Percentiles rank a stretch among this genome's conserved stretches.
These are phyloP conservation scores for Pseudozyma flocculosa DNA, from an alignment of 1,284 basidiomycete species.

Conservation along the genomic window DNA sequence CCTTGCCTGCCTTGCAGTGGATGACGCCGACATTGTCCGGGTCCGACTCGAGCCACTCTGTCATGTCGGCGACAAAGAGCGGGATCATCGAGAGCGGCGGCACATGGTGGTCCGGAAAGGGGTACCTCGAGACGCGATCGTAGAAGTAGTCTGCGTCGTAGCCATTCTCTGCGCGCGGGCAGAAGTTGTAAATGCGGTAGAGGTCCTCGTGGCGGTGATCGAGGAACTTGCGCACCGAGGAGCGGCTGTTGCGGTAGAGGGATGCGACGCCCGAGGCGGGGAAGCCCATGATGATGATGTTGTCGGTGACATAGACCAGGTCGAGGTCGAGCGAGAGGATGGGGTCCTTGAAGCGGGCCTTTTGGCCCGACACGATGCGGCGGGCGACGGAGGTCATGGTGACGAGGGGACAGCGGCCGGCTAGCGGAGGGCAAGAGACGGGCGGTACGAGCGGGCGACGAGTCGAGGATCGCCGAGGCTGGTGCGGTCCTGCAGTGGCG, in stretches of 20 bases:
- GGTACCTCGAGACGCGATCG: slow-evolving; percentile 73
- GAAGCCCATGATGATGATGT: slow-evolving; percentile 78
- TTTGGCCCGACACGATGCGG: slow-evolving; percentile 64
- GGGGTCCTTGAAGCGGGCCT: slow-evolving; percentile 74
- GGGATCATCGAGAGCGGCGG: slow-evolving; percentile 79
- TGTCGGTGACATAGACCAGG: slow-evolving; percentile 71
- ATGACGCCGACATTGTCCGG: slow-evolving; percentile 74
- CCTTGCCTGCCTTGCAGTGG: slow-evolving; percentile 71
- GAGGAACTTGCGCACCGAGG: slow-evolving; percentile 76
- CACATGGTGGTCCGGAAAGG: slow-evolving; percentile 74
- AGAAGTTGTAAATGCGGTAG: slow-evolving; percentile 82
- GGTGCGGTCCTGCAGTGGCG: no score
- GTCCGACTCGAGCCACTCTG: slow-evolving; percentile 72
- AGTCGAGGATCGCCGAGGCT: no score
- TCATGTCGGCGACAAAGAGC: slow-evolving; percentile 75
- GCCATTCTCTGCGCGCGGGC: slow-evolving; percentile 59
- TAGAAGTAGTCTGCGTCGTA: slow-evolving; percentile 61
- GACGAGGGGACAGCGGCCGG: no score
- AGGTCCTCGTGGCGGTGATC: slow-evolving; percentile 72
- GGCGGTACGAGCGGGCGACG: no score
- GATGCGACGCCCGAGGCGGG: slow-evolving; percentile 78
- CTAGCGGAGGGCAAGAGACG: no score
- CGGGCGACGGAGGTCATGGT: slow-evolving; percentile 44
- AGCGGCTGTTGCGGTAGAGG: slow-evolving; percentile 75
- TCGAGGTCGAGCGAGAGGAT: slow-evolving; percentile 74